Evolutionary conservation across 208 protist genomes (phyloP), one percentile per base, ranked within the genome.

Genomic region (Angomonas deanei): DNA sequence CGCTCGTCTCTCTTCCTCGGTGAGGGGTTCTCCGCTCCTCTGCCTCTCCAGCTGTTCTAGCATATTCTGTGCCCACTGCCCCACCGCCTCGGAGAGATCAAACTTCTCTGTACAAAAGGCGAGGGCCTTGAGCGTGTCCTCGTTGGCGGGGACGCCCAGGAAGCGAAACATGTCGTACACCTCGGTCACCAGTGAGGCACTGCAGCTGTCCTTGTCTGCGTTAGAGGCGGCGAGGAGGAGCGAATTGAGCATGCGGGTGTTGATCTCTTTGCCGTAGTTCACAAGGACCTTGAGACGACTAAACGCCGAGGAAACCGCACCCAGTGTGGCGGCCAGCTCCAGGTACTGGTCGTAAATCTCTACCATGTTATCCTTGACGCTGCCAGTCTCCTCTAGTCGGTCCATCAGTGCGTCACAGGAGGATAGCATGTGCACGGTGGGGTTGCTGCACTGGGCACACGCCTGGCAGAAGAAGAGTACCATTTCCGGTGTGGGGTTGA

Each of bases 401-500:
- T 68, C 67, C 13, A 93, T 39, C 64, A 90, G 61, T 33, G 59
- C 67, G 66, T 89, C 80, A 39, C 59, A 61, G 33, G 61, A 38
- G 21, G 66, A 23, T 36, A 88, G 61, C 90, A 96, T 96, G 28
- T 64, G 74, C 58, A 80, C 64, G 6, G 70, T 70, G 4, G 84
- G 86, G 57, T 67, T 59, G 30, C 61, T 66, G 61, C 74, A 86
- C 26, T 68, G 68, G n/a, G 78, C 75, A 48, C 81, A 96, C 1
- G 87, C 76, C 74, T 93, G 86, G 50, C 86, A 53, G 42, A 92
- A 83, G 5, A 92, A 72, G 61, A 93, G 71, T 27, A 68, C 64
- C 80, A 93, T 86, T 72, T 96, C 84, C 19, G 90, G 86, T 0
- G 90, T 96, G 1, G 85, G 85, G 69, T 92, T 92, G 38, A 90